Conservation (phyloP, 140 eudicot genomes). For the Cichorium intybus region DNA sequence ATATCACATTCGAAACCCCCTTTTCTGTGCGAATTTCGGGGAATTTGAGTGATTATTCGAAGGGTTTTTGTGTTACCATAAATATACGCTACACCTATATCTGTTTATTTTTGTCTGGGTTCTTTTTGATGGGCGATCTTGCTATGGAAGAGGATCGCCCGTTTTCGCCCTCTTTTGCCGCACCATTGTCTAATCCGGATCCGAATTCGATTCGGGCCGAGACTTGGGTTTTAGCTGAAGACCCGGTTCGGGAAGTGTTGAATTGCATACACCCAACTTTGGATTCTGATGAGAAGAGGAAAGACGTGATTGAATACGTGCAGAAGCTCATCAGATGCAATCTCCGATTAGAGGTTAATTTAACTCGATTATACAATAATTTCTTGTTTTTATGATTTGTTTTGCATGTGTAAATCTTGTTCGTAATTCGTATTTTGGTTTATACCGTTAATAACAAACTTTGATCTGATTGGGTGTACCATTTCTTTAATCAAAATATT, state of each 20-base stretch:
- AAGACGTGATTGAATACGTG: conserved; percentile 50
- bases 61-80: conserved; percentile 25
- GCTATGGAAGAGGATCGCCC: conserved; percentile 44
- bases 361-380: background rate
- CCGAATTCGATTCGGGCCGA: conserved; percentile 46
- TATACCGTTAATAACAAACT: background rate
- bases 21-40: conserved; percentile 9
- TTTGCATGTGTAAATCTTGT: conserved; percentile 2
- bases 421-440: background rate
- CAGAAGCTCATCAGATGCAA: conserved; percentile 36
- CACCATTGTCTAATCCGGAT: conserved; percentile 48
- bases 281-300: conserved; percentile 66
- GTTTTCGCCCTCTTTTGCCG: conserved; percentile 25
- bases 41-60: conserved; percentile 10
- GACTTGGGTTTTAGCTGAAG: conserved; percentile 47
- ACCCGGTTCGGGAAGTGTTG: conserved; percentile 46
- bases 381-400: background rate
- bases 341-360: conserved; percentile 56
- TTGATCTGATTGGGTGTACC: background rate
- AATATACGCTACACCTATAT: background rate
- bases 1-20: conserved; percentile 4
- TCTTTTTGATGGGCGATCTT: conserved; percentile 35
- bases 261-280: conserved; percentile 58
- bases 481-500: background rate
- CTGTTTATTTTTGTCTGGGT: background rate